Percentiles rank a stretch among this genome's conserved stretches.
Conservation (phyloP, 2,329 filamentous ascomycete genomes). For the Aureobasidium sp. region DNA sequence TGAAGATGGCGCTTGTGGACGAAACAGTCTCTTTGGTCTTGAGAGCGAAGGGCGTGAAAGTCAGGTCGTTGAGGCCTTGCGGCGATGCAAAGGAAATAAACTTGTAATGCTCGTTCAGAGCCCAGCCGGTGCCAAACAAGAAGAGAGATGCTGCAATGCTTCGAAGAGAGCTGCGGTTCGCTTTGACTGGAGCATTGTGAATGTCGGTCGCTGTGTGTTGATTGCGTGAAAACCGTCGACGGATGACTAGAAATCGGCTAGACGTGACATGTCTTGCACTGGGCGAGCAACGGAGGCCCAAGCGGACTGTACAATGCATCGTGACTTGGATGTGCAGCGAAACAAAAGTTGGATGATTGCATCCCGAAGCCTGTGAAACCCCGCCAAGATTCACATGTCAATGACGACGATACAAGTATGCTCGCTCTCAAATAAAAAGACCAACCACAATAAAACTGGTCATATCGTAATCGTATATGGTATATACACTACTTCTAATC, state of each 20-base stretch:
- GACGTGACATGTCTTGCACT: not conserved
- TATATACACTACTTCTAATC: not conserved
- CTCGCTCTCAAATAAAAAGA: not conserved
- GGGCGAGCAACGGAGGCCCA: not conserved
- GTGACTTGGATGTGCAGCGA: not conserved
- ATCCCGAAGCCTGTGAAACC: not conserved
- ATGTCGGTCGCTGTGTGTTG: constrained; percentile 1
- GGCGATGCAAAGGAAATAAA: not conserved
- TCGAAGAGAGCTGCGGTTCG: constrained; percentile 4
- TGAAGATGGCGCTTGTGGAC: constrained; percentile 61
- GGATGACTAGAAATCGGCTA: not conserved
- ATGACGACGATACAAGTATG: not conserved
- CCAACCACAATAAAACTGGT: no score
- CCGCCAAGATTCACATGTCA: constrained; percentile 14
- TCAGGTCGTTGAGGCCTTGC: constrained; percentile 45
- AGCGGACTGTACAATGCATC: not conserved
- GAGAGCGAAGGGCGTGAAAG: constrained; percentile 61
- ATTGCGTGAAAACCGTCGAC: not conserved
- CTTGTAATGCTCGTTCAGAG: not conserved
- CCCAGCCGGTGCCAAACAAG: constrained; percentile 8
- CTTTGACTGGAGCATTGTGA: not conserved
- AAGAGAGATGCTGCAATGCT: not conserved
- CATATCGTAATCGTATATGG: not conserved
- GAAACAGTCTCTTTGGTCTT: constrained; percentile 56
- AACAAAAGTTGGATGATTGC: not conserved